phyloP scores from a whole-genome alignment of 139 green algal species.

The Micromonas commoda region DNA sequence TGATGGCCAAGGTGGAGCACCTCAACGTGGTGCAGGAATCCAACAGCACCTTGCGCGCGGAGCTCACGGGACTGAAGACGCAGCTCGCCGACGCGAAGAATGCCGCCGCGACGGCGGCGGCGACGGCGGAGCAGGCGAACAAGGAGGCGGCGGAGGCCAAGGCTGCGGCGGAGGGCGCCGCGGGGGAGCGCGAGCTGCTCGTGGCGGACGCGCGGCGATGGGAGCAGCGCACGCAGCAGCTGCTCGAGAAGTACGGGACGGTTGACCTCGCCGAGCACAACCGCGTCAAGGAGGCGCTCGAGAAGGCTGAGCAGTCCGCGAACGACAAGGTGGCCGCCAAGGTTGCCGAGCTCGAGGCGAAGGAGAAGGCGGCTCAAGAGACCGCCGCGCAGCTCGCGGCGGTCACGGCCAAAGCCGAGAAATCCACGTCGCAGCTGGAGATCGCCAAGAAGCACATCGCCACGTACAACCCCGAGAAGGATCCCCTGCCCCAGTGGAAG shows the following conservation, averaged over 20 bases:
- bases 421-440: slow-evolving; percentile 2
- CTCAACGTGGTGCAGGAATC: neutral
- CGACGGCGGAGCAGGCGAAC: neutral
- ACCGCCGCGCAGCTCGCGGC: slow-evolving; percentile 1
- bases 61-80: neutral
- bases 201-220: slow-evolving; percentile 17
- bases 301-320: neutral
- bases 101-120: neutral
- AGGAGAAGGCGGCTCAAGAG: neutral
- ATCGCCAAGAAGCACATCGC: slow-evolving; percentile 21
- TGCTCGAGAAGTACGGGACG: slow-evolving; percentile 31
- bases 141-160: neutral
- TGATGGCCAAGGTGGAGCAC: neutral
- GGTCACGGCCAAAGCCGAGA: neutral
- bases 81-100: neutral
- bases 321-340: neutral
- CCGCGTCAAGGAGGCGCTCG: slow-evolving; percentile 14
- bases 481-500: slow-evolving; percentile 5
- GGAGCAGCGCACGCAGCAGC: slow-evolving; percentile 26
- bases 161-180: neutral
- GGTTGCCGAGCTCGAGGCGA: slow-evolving; percentile 1
- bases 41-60: neutral
- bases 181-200: neutral
- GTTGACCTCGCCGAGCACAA: slow-evolving; percentile 26
- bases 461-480: slow-evolving; percentile 19